phyloP scores from a whole-genome alignment of 495 filamentous ascomycete species.

The Physcia stellaris region DNA sequence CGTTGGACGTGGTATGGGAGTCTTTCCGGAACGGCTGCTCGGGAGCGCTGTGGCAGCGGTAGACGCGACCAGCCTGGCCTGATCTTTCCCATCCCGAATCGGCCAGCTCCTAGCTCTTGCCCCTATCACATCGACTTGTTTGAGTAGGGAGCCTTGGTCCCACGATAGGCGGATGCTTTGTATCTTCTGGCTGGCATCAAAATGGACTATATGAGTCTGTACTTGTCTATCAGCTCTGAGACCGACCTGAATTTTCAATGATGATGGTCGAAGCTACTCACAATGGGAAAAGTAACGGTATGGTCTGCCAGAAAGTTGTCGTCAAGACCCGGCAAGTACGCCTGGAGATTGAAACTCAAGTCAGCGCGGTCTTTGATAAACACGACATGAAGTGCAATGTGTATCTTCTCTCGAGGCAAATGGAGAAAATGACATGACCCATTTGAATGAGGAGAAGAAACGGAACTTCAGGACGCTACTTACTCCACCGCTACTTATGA shows the following conservation, averaged over 20 bases:
- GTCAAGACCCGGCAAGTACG: conserved; percentile 79
- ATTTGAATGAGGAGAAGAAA: no score
- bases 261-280: no score
- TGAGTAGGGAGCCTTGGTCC: conserved; percentile 90
- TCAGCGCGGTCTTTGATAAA: no score
- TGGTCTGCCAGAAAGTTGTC: conserved; percentile 89
- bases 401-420: no score
- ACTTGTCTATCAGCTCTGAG: no score
- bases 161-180: conserved; percentile 75
- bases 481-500: conserved; percentile 64
- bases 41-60: conserved; percentile 20
- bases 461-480: no score
- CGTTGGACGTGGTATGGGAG: conserved; percentile 9
- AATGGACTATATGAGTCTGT: conserved; percentile 82
- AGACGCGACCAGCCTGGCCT: conserved; percentile 54
- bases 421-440: no score
- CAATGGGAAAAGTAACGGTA: conserved; percentile 67
- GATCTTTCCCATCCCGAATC: conserved; percentile 78
- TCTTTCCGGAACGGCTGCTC: conserved; percentile 8
- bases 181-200: conserved; percentile 64
- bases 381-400: no score
- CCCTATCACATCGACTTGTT: conserved; percentile 88
- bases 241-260: no score
- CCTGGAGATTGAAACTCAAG: no score
- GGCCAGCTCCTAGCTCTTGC: conserved; percentile 82